Evolutionary conservation across 257 asterid genomes (phyloP).

Genomic region (Coffea canephora): DNA sequence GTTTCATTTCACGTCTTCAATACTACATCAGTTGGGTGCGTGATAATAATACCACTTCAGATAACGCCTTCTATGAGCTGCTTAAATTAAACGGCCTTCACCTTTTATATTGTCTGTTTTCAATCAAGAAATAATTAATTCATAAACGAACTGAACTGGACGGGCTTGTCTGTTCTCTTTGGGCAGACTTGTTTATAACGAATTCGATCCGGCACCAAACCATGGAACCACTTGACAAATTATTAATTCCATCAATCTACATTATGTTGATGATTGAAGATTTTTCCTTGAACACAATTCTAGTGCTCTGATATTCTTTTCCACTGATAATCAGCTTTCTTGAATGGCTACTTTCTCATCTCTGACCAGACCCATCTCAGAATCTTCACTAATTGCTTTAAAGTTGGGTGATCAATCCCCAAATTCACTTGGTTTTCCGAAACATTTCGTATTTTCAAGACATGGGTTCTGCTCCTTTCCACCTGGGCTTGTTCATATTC

Average conservation of each 20-base stretch:
- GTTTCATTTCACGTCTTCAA: too few relatives aligned
- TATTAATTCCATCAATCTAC: background rate
- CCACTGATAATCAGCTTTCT: background rate
- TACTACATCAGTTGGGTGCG: too few relatives aligned
- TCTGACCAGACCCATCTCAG: conserved; percentile 40
- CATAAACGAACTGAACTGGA: too few relatives aligned
- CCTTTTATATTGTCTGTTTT: background rate
- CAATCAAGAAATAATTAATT: background rate
- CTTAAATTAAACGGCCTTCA: too few relatives aligned
- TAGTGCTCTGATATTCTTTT: background rate
- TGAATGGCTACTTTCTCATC: conserved; percentile 41
- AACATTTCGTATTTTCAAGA: conserved; percentile 31
- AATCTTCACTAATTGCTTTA: conserved; percentile 19
- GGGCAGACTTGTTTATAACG: background rate
- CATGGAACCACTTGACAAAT: background rate
- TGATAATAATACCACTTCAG: too few relatives aligned
- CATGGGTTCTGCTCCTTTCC: conserved; percentile 28
- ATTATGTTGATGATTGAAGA: background rate
- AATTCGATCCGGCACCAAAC: background rate
- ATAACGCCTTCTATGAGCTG: too few relatives aligned
- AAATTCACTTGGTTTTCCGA: conserved; percentile 26
- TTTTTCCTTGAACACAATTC: background rate
- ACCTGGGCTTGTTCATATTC: conserved; percentile 13
- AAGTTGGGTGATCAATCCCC: conserved; percentile 23
- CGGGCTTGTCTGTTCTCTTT: background rate